Conservation (phyloP, 805 yeast species). For the Pichia membranifaciens region DNA sequence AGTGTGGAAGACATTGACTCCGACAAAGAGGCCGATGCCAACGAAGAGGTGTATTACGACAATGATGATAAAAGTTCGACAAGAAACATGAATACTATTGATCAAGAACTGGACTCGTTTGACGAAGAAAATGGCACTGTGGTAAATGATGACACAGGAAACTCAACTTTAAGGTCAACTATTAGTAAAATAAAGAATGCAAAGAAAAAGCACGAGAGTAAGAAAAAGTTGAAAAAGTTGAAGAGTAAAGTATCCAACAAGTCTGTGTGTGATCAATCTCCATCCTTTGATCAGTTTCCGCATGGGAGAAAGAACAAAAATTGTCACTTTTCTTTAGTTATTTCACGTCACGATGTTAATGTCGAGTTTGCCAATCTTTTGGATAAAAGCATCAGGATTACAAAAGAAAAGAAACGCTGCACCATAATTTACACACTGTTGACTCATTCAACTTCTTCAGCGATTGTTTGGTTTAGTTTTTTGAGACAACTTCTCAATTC, state of each 20-base stretch:
- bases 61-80: background rate
- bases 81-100: background rate
- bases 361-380: slow-evolving; percentile 56
- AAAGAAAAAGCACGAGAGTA: background rate
- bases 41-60: background rate
- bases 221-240: background rate
- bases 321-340: slow-evolving; percentile 16
- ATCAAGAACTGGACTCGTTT: background rate
- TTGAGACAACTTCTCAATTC: slow-evolving; percentile 42
- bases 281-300: background rate
- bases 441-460: slow-evolving; percentile 45
- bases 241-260: background rate
- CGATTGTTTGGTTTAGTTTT: slow-evolving; percentile 61
- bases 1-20: background rate
- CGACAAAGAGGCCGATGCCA: background rate
- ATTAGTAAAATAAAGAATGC: background rate
- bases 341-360: slow-evolving; percentile 19
- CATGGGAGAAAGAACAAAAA: slow-evolving; percentile 1
- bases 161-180: background rate
- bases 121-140: background rate
- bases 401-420: slow-evolving; percentile 18
- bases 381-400: slow-evolving; percentile 65
- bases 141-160: background rate
- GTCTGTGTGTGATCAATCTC: background rate
- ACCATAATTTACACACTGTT: slow-evolving; percentile 43